A percentile compares a stretch with the other conserved stretches of the same genome.
These are phyloP conservation scores for Tuber indicum DNA, from an alignment of 495 filamentous ascomycete species.

Conservation along the genomic window DNA sequence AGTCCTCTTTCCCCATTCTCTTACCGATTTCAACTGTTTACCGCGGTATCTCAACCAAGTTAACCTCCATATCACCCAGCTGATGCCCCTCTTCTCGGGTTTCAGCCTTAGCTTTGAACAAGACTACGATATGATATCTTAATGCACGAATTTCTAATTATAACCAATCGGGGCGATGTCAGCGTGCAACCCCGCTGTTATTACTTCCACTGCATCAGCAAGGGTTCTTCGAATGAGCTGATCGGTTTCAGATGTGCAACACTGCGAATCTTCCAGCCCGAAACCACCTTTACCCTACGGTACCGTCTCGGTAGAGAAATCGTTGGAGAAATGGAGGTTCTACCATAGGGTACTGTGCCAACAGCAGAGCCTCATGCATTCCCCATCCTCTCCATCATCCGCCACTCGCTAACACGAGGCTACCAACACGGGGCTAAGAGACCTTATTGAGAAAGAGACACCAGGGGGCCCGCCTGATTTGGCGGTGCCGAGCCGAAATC, in stretches of 20 bases:
- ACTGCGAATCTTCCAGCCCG: neutral
- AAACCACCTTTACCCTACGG: neutral
- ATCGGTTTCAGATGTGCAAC: neutral
- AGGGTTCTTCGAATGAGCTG: neutral
- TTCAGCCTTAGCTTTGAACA: slow-evolving; percentile 22
- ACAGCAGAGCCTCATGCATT: neutral
- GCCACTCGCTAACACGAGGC: neutral
- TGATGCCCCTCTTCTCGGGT: slow-evolving; percentile 17
- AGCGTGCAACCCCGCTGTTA: slow-evolving; percentile 21
- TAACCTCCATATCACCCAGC: slow-evolving; percentile 6
- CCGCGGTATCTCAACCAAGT: neutral
- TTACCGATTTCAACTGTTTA: neutral
- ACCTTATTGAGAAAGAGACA: neutral
- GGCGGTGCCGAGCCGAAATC: neutral
- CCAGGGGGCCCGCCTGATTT: neutral
- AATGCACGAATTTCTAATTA: slow-evolving; percentile 15
- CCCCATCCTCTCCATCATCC: neutral
- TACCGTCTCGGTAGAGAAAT: neutral
- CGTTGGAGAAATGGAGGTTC: neutral
- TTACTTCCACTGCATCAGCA: slow-evolving; percentile 3
- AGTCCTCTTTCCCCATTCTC: neutral
- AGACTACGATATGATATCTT: neutral
- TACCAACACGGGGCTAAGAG: neutral
- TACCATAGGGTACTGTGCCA: neutral
- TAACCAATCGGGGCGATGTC: slow-evolving; percentile 22